Percentiles rank a stretch among this genome's conserved stretches.
Conservation (phyloP, 2,329 filamentous ascomycete species). For the Cladosporium halotolerans region DNA sequence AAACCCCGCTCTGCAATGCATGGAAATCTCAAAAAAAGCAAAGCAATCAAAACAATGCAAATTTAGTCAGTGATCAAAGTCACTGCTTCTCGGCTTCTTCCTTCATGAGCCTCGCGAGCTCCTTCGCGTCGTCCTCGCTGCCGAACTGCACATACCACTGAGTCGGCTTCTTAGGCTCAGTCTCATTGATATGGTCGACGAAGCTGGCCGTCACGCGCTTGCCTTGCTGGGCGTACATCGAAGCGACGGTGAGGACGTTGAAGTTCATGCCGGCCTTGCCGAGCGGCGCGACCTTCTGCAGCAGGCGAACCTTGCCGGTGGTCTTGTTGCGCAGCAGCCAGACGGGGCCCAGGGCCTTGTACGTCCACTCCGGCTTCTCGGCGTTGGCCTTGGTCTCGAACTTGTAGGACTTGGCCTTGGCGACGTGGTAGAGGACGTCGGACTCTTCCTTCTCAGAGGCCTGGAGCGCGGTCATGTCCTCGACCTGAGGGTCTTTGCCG, state of each 20-base stretch:
- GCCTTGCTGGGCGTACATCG: conserved; percentile 57
- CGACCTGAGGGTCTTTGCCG: conserved; percentile 45
- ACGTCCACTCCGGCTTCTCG: conserved; percentile 57
- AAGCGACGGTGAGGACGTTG: conserved; percentile 49
- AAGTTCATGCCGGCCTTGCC: conserved; percentile 71
- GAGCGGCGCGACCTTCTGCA: conserved; percentile 68
- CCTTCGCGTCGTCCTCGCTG: conserved; percentile 46
- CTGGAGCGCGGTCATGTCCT: conserved; percentile 63
- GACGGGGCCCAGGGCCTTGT: conserved; percentile 64
- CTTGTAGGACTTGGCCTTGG: conserved; percentile 60
- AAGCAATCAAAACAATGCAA: background rate
- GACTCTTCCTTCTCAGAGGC: conserved; percentile 59
- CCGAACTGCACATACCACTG: conserved; percentile 69
- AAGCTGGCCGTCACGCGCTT: conserved; percentile 31
- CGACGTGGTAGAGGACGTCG: conserved; percentile 61
- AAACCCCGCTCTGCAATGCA: background rate
- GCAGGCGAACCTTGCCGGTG: conserved; percentile 59
- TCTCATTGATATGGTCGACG: conserved; percentile 19
- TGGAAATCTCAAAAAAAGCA: background rate
- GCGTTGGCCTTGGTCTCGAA: conserved; percentile 46
- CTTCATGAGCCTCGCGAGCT: conserved; percentile 37
- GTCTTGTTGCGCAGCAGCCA: conserved; percentile 68
- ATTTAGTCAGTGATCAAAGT: background rate
- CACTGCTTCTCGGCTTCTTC: conserved; percentile 35
- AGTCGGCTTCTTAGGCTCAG: conserved; percentile 53